These are phyloP conservation scores for Veloporphyrellus conicus DNA, from an alignment of 1,284 basidiomycete genomes.

Conservation along the genomic window DNA sequence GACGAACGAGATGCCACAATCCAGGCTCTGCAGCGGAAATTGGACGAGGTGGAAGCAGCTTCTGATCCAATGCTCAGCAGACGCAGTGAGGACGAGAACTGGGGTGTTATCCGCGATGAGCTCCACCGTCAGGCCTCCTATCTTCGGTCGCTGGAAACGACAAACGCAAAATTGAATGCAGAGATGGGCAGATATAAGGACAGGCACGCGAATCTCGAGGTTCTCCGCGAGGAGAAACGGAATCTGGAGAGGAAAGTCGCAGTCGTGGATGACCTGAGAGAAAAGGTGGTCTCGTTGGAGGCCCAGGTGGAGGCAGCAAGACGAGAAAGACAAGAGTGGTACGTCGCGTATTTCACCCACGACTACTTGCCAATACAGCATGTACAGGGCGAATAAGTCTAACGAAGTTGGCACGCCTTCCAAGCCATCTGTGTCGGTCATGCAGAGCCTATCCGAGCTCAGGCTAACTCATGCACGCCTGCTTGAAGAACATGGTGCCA, in stretches of 20 bases:
- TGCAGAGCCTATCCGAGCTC: constrained; percentile 53
- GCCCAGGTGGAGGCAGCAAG: constrained; percentile 58
- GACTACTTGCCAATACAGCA: background rate
- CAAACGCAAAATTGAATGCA: constrained; percentile 53
- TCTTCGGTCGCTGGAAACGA: constrained; percentile 57
- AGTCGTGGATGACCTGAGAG: constrained; percentile 53
- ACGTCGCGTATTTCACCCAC: constrained; percentile 13
- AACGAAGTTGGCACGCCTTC: constrained; percentile 37
- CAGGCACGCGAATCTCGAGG: constrained; percentile 57
- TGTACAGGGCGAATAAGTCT: constrained; percentile 39
- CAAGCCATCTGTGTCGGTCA: constrained; percentile 47
- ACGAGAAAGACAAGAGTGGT: constrained; percentile 55
- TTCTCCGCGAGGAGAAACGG: constrained; percentile 71
- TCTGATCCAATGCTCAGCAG: constrained; percentile 21
- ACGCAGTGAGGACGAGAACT: constrained; percentile 45
- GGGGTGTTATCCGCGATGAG: constrained; percentile 57
- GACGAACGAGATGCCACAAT: constrained; percentile 42
- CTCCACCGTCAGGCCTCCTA: constrained; percentile 60
- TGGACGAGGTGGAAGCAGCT: constrained; percentile 42
- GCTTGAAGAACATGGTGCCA: constrained; percentile 61
- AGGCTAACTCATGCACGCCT: constrained; percentile 57
- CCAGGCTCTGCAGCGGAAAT: constrained; percentile 43
- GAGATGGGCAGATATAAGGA: constrained; percentile 55
- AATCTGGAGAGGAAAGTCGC: constrained; percentile 55
- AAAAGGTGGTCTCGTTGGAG: constrained; percentile 54